Base-by-base conservation (phyloP, 2,329 filamentous ascomycete genomes). In the Lasiodiplodia theobromae region DNA sequence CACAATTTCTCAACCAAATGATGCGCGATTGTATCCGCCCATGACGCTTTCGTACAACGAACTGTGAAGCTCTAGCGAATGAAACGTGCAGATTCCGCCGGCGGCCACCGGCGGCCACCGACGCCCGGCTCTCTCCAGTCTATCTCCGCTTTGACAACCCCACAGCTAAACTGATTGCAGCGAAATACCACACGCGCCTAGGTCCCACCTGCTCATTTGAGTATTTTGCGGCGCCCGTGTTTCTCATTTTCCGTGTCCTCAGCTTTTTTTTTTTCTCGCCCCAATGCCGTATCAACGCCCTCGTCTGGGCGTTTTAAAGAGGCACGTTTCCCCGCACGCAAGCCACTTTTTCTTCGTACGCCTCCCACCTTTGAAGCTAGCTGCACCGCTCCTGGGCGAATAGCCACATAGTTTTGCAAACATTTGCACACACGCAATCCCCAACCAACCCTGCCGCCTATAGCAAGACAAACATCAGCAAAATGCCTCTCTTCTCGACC, bases 91-190 rank as follows among this genome's bases (percentile, higher is more conserved):
- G 40, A 37, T 40, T 28, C 40, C 40, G 38, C 57, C 58, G n/a
- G 7, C 60, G 60, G 60, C 60, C 47, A 64, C 60, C 60, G 60
- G 60, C 60, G 60, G 47, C 60, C 60, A 64, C 60, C 60, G 60
- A 40, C 47, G 28, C n/a, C 60, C 47, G 60, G 60, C n/a, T 44
- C 47, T 49, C 47, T 64, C 47, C 60, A 64, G 60, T 58, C 54
- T 28, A 40, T 64, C 60, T 64, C 60, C 60, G 47, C 60, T 25
- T 64, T 49, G n/a, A 38, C 31, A 34, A 64, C 60, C 60, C 60
- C 60, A 64, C 60, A 64, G 60, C 60, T 64, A 53, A 64, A 64
- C 60, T 64, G 47, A 11, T 37, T 64, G 28, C 60, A 64, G 60
- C 47, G 6, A 64, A 38, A 52, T 64, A 47, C 60, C 47, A 64